These are phyloP conservation scores for Castanea mollissima DNA, from an alignment of 306 rosid species.

Conservation along the genomic window DNA sequence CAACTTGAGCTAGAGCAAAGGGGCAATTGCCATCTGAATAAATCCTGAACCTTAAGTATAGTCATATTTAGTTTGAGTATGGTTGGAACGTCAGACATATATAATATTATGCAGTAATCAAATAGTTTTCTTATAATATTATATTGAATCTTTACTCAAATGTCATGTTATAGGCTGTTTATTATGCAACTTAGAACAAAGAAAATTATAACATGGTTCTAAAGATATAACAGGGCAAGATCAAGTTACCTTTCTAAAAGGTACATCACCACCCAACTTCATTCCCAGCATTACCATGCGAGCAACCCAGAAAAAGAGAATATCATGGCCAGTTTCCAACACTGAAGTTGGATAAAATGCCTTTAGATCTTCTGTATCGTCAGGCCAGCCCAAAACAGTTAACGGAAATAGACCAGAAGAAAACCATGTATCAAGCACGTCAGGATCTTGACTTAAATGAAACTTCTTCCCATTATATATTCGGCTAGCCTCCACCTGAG, in stretches of 20 bases:
- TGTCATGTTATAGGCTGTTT: background rate
- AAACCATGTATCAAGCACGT: constrained; percentile 97
- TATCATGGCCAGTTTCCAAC: constrained; percentile 97
- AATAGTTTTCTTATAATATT: background rate
- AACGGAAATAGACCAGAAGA: constrained; percentile 92
- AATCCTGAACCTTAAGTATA: background rate
- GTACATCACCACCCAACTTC: constrained; percentile 81
- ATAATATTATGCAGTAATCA: background rate
- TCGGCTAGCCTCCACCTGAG: constrained; percentile 54
- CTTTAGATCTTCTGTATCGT: constrained; percentile 74
- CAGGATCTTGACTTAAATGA: constrained; percentile 73
- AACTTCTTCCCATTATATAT: constrained; percentile 65
- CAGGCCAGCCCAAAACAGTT: constrained; percentile 97
- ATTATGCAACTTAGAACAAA: background rate
- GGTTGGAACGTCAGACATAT: background rate
- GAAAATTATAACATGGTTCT: background rate
- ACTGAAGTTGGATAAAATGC: constrained; percentile 93
- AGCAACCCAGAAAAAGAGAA: constrained; percentile 95
- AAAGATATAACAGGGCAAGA: background rate
- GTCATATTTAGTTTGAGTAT: background rate
- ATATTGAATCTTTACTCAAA: background rate
- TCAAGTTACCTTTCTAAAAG: constrained; percentile 63
- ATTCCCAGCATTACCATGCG: constrained; percentile 96
- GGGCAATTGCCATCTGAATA: background rate
- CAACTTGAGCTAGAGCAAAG: background rate